A percentile compares a stretch with the other conserved stretches of the same genome.
Conservation (phyloP, 2,329 filamentous ascomycete genomes). For the Coniella lustricola region DNA sequence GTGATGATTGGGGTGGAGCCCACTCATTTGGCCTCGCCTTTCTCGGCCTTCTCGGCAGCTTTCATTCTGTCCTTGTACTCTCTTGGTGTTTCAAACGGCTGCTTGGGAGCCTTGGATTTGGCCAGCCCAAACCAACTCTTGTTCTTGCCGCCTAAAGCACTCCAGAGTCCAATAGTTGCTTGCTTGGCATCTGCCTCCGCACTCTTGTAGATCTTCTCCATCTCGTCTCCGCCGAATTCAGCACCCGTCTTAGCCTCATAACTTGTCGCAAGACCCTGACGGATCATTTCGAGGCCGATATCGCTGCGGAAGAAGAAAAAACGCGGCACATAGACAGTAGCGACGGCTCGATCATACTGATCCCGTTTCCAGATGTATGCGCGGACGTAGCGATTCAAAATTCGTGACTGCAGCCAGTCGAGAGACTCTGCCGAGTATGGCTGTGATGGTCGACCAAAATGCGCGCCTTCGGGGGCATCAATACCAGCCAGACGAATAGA, state of each 20-base stretch:
- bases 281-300: conserved; percentile 85
- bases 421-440: conserved; percentile 77
- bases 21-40: conserved; percentile 20
- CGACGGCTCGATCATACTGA: conserved; percentile 88
- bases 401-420: conserved; percentile 67
- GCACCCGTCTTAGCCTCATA: conserved; percentile 89
- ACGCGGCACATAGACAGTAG: conserved; percentile 69
- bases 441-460: conserved; percentile 85
- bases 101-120: conserved; percentile 6
- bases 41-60: conserved; percentile 17
- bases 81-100: conserved; percentile 68
- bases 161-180: conserved; percentile 68
- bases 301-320: conserved; percentile 62
- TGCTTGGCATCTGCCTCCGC: conserved; percentile 61
- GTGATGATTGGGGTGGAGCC: too few species aligned
- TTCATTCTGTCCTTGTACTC: conserved; percentile 67
- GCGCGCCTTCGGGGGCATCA: conserved; percentile 86
- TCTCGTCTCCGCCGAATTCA: conserved; percentile 70
- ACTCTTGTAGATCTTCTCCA: conserved; percentile 55
- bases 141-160: conserved; percentile 39
- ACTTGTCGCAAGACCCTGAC: conserved; percentile 74
- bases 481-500: conserved; percentile 84
- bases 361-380: conserved; percentile 79
- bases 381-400: conserved; percentile 67
- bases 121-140: conserved; percentile 29